Evolutionary conservation across 371 early-diverging fungal genomes (phyloP).

Genomic region (Mortierella sp.): DNA sequence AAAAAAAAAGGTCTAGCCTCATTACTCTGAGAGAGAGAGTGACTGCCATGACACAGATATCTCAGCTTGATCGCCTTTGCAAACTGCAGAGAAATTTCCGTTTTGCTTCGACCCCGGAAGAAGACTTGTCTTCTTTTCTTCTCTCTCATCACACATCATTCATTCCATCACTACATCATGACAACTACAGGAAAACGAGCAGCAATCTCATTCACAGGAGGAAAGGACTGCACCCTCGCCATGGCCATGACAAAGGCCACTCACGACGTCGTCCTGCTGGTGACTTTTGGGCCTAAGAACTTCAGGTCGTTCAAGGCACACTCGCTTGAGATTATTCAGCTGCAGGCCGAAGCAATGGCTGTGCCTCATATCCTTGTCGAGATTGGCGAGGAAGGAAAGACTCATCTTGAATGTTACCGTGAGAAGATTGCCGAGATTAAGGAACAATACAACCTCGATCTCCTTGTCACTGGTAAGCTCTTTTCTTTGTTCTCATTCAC

Average conservation of each 20-base stretch:
- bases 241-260: conserved; percentile 60
- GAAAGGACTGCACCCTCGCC: conserved; percentile 72
- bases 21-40: neutral
- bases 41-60: neutral
- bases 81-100: neutral
- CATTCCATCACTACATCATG: neutral
- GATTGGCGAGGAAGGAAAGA: conserved; percentile 61
- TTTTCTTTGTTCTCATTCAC: neutral
- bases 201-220: conserved; percentile 71
- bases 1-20: neutral
- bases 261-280: conserved; percentile 62
- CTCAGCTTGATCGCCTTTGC: neutral
- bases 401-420: conserved; percentile 66
- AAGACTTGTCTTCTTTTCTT: neutral
- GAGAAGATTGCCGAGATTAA: conserved; percentile 55
- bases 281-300: conserved; percentile 67
- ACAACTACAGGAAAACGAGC: conserved; percentile 40
- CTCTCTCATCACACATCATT: neutral
- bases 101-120: neutral
- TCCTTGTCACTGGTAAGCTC: conserved; percentile 64
- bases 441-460: conserved; percentile 56
- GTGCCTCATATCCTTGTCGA: conserved; percentile 63
- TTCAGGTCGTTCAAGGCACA: conserved; percentile 68
- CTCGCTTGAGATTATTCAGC: conserved; percentile 59
- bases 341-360: conserved; percentile 63